Percentiles rank a stretch among this genome's conserved stretches.
These are phyloP conservation scores for Russula earlei DNA, from an alignment of 768 basidiomycete species.

Conservation along the genomic window DNA sequence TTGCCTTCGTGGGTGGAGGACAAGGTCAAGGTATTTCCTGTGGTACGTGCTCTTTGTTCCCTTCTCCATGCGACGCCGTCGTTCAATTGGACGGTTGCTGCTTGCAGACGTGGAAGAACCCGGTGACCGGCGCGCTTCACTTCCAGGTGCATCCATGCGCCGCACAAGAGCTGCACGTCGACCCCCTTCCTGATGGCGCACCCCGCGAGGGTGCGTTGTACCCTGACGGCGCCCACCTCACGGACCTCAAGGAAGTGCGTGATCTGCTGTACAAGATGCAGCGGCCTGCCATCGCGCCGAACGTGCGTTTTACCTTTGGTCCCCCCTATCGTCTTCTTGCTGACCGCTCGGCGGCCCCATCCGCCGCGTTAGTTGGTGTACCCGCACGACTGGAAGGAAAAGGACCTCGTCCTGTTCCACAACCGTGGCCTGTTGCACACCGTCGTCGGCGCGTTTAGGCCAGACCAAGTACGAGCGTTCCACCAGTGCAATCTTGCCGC, in stretches of 20 bases:
- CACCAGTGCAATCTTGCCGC: conserved; percentile 87
- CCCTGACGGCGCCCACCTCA: conserved; percentile 75
- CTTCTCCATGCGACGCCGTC: background rate
- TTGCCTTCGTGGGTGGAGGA: conserved; percentile 78
- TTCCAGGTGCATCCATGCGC: conserved; percentile 89
- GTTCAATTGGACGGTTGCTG: too few species aligned
- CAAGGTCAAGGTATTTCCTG: conserved; percentile 62
- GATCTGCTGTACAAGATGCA: conserved; percentile 78
- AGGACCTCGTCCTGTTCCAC: conserved; percentile 78
- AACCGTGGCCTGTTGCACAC: conserved; percentile 76
- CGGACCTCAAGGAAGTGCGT: conserved; percentile 62
- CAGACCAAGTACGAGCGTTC: conserved; percentile 62
- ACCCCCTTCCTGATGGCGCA: conserved; percentile 58
- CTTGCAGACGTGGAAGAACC: conserved; percentile 82
- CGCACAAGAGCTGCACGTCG: conserved; percentile 53
- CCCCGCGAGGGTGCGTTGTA: conserved; percentile 57
- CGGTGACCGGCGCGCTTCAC: conserved; percentile 70
- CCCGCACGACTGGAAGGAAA: conserved; percentile 77
- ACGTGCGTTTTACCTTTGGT: conserved; percentile 32
- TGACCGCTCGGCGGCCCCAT: background rate
- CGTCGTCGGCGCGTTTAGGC: conserved; percentile 66
- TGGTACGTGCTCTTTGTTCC: conserved; percentile 33
- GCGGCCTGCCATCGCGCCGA: conserved; percentile 78
- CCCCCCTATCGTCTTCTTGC: background rate
- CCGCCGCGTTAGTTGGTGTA: conserved; percentile 52